Base-by-base conservation (phyloP, 352 stramenopile genomes). In the Phytophthora aleatoria region DNA sequence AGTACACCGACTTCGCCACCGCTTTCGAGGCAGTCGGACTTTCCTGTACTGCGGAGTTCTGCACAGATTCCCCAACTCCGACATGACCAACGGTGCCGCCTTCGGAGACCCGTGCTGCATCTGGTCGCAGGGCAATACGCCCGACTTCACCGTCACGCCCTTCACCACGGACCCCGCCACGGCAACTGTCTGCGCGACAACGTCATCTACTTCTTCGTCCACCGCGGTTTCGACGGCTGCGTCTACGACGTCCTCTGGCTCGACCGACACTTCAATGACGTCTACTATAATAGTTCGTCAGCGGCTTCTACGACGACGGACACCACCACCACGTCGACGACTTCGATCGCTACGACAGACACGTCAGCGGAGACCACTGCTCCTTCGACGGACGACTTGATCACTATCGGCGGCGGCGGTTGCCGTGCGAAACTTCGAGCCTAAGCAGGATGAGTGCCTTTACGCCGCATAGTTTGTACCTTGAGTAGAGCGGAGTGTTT, bases 251-350 rank as follows among this genome's bases (percentile, higher is more conserved):
- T 20, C 20, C 20, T 20, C 20, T 20, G 20, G 20, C 20, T 20
- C 20, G 20, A 20, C 20, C 20, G 20, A 20, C 20, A 20, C 20
- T 20, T 20, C 20, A 20, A 20, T 20, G 20, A 20, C 20, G 20
- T 20, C 20, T 20, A 20, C 20, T 20, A 20, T 20, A 20, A 20
- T 20, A 20, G 20, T 79, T 76, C 41, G 67, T 57, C 48, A 74
- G 50, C 28, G 67, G 67, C 43, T 81, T 78, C 36, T 45, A 39
- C 13, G 50, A 57, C 12, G 51, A 55, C 4, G 42, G 51, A 15
- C 38, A 10, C 49, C 10, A 24, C 49, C 16, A 33, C 31, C 3
- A 20, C n/a, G 15, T 35, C 48, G 27, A 42, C 39, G 15, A 39
- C 58, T 31, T 48, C 39, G 28, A 50, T 20, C 20, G 20, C 20